Conservation (phyloP, 2,329 filamentous ascomycete species). For the Hymenoscyphus repandus region DNA sequence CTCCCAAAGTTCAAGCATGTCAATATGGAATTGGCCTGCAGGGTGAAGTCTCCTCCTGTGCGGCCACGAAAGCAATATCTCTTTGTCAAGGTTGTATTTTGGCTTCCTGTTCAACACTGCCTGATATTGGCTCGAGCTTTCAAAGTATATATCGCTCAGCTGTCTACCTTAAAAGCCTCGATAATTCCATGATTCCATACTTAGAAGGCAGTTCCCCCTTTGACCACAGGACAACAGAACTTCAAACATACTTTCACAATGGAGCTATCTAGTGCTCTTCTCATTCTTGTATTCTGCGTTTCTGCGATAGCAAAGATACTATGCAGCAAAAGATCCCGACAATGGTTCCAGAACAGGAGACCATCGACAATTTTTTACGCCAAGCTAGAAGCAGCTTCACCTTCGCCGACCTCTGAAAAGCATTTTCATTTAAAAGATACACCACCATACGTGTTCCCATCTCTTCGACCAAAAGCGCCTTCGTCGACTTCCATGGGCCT, state of each 20-base stretch:
- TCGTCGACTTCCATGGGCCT: constrained; percentile 42
- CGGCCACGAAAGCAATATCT: not conserved
- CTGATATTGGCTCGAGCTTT: too few species aligned
- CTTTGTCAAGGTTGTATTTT: not conserved
- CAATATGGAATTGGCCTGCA: constrained; percentile 6
- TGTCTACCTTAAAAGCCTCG: not conserved
- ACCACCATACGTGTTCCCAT: constrained; percentile 20
- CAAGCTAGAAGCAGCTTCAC: not conserved
- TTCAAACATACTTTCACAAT: constrained; percentile 1
- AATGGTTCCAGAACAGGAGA: not conserved
- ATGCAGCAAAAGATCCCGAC: not conserved
- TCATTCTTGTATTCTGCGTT: constrained; percentile 1
- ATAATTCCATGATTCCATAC: not conserved
- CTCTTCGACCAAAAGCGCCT: constrained; percentile 15
- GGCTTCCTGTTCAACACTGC: not conserved
- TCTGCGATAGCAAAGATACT: not conserved
- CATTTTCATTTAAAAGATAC: constrained; percentile 12
- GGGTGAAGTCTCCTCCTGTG: not conserved
- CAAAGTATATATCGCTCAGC: too few species aligned
- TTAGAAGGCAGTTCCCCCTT: not conserved
- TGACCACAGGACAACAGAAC: not conserved
- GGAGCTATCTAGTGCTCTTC: not conserved
- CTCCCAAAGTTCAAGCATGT: constrained; percentile 1
- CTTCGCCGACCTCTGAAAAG: constrained; percentile 5
- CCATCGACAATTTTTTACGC: not conserved